phyloP scores from a whole-genome alignment of 2,329 filamentous ascomycete genomes.

The Torrubiellomyces zombiae region DNA sequence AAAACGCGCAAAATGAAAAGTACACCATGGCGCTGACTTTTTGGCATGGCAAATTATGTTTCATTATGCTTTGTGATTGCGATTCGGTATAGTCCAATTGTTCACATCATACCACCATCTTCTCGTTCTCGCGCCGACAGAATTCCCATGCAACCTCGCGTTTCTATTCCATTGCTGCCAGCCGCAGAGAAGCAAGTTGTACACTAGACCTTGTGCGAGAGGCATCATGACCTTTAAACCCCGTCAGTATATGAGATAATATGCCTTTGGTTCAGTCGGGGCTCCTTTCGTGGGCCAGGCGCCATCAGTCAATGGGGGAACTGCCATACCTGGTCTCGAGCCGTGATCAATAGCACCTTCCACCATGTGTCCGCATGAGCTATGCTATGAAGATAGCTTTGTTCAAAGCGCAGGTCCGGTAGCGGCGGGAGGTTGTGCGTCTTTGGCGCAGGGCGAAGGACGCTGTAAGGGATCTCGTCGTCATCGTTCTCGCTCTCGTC shows the following conservation, averaged over 20 bases:
- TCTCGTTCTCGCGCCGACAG: slow-evolving; percentile 58
- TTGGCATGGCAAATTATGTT: no score
- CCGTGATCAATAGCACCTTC: slow-evolving; percentile 67
- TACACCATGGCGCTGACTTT: no score
- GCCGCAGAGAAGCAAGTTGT: slow-evolving; percentile 68
- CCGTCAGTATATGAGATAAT: no score
- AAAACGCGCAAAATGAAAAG: no score
- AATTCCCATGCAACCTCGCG: slow-evolving; percentile 59
- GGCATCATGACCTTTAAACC: slow-evolving; percentile 58
- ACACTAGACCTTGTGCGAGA: slow-evolving; percentile 73
- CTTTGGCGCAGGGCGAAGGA: slow-evolving; percentile 37
- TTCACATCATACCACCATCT: slow-evolving; percentile 95
- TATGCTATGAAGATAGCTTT: slow-evolving; percentile 91
- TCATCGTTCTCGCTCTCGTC: slow-evolving; percentile 51
- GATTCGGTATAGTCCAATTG: slow-evolving; percentile 62
- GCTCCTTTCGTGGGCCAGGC: no score
- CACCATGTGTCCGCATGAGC: slow-evolving; percentile 63
- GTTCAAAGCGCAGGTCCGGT: slow-evolving; percentile 88
- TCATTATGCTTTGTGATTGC: no score
- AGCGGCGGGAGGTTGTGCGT: slow-evolving; percentile 40
- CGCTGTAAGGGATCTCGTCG: slow-evolving; percentile 53
- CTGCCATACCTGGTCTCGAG: slow-evolving; percentile 64
- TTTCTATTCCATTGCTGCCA: slow-evolving; percentile 84
- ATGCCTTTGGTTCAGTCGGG: no score
- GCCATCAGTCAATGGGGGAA: slow-evolving; percentile 3